Conservation (phyloP, 148 eudicot genomes). For the Chenopodium quinoa region DNA sequence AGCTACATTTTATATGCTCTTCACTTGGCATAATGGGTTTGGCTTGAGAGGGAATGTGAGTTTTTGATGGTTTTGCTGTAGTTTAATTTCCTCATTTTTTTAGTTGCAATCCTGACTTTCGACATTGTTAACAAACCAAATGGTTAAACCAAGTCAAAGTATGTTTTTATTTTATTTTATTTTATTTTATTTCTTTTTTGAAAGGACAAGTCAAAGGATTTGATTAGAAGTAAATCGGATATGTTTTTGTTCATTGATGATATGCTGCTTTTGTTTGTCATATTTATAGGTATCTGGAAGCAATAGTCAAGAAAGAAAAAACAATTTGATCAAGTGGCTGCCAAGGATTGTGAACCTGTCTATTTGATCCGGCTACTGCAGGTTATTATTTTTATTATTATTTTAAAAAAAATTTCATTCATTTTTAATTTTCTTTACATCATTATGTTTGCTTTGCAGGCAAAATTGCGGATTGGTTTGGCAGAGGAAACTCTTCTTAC, state of each 20-base stretch:
- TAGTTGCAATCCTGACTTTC: background rate
- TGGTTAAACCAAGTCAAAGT: no score
- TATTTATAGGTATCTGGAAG: constrained; percentile 70
- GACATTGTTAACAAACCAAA: no score
- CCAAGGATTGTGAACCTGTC: constrained; percentile 91
- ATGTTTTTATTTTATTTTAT: no score
- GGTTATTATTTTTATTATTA: constrained; percentile 33
- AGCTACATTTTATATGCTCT: background rate
- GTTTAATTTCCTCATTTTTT: background rate
- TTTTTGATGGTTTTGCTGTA: background rate
- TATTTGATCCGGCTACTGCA: constrained; percentile 91
- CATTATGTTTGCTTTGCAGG: constrained; percentile 42
- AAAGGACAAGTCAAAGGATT: no score
- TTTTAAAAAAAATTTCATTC: background rate
- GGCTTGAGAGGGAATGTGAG: background rate
- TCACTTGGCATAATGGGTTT: background rate
- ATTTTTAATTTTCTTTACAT: background rate
- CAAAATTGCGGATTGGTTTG: constrained; percentile 85
- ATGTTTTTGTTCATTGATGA: background rate
- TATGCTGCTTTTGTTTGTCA: constrained; percentile 4
- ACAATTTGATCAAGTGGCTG: constrained; percentile 85
- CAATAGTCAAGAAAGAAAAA: constrained; percentile 90
- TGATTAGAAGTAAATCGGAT: background rate
- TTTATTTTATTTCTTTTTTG: no score
- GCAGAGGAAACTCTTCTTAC: constrained; percentile 90